Percentiles rank a stretch among this genome's conserved stretches.
Evolutionary conservation across 768 basidiomycete genomes (phyloP).

Genomic region (Rubroboletus pulcherrimus): DNA sequence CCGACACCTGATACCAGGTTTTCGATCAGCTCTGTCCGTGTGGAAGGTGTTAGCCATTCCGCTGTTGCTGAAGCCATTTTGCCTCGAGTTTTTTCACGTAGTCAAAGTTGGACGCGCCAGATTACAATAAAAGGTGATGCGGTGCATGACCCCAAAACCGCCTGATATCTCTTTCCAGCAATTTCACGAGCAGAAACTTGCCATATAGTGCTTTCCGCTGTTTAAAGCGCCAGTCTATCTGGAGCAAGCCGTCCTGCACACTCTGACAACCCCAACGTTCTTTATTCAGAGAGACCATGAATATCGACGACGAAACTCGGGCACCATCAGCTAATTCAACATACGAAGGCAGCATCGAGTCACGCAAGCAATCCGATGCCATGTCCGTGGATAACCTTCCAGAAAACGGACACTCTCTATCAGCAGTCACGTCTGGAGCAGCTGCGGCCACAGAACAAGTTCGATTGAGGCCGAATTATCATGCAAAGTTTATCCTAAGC

Average conservation of each 20-base stretch:
- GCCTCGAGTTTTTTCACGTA: slow-evolving; percentile 6
- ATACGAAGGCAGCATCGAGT: neutral
- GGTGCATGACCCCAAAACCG: slow-evolving; percentile 10
- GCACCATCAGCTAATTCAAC: neutral
- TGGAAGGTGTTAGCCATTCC: slow-evolving; percentile 70
- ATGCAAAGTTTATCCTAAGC: slow-evolving; percentile 56
- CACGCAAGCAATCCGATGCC: slow-evolving; percentile 7
- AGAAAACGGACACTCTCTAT: neutral
- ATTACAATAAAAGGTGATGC: neutral
- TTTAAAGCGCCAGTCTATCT: neutral
- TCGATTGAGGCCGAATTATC: slow-evolving; percentile 46
- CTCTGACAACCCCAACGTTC: neutral
- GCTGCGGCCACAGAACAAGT: slow-evolving; percentile 1
- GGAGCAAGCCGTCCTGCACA: neutral
- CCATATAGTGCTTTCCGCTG: too few species aligned
- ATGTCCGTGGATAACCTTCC: slow-evolving; percentile 7
- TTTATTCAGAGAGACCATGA: slow-evolving; percentile 8
- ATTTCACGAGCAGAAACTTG: neutral
- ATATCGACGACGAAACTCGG: slow-evolving; percentile 8
- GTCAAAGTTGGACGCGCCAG: neutral
- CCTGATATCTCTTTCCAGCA: neutral
- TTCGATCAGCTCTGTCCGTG: slow-evolving; percentile 84
- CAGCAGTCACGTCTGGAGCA: neutral
- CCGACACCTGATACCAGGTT: slow-evolving; percentile 89
- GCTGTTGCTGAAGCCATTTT: slow-evolving; percentile 39